phyloP scores from a whole-genome alignment of 345 rosid genomes.

The Toxicodendron radicans region DNA sequence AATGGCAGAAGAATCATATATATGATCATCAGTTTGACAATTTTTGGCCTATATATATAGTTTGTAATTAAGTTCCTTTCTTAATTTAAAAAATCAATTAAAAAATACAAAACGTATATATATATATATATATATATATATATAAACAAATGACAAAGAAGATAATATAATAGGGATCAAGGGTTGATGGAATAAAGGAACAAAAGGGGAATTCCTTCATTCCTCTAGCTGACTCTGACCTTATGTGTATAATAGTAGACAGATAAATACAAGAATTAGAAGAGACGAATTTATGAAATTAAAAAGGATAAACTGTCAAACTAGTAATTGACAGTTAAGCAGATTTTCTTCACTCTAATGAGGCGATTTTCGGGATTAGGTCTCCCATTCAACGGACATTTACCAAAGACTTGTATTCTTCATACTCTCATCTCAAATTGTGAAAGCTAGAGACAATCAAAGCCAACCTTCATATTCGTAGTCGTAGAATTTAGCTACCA shows the following conservation, averaged over 20 bases:
- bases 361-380: slow-evolving; percentile 59
- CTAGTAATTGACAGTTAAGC: slow-evolving; percentile 41
- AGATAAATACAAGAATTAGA: slow-evolving; percentile 8
- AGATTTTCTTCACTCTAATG: slow-evolving; percentile 48
- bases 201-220: slow-evolving; percentile 16
- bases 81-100: neutral
- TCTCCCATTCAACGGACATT: slow-evolving; percentile 73
- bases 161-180: neutral
- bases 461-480: neutral
- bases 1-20: no score
- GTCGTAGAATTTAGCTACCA: no score
- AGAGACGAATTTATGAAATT: slow-evolving; percentile 1
- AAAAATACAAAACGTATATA: neutral
- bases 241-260: slow-evolving; percentile 22
- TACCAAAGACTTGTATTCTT: slow-evolving; percentile 26
- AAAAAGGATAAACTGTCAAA: slow-evolving; percentile 8
- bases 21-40: no score
- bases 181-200: slow-evolving; percentile 16
- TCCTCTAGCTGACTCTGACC: slow-evolving; percentile 17
- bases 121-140: no score
- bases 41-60: no score
- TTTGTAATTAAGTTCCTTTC: no score
- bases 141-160: neutral
- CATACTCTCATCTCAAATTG: neutral
- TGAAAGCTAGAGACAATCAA: slow-evolving; percentile 11